These are phyloP conservation scores for Arthrobotrys conoides DNA, from an alignment of 2,329 filamentous ascomycete species.

Conservation along the genomic window DNA sequence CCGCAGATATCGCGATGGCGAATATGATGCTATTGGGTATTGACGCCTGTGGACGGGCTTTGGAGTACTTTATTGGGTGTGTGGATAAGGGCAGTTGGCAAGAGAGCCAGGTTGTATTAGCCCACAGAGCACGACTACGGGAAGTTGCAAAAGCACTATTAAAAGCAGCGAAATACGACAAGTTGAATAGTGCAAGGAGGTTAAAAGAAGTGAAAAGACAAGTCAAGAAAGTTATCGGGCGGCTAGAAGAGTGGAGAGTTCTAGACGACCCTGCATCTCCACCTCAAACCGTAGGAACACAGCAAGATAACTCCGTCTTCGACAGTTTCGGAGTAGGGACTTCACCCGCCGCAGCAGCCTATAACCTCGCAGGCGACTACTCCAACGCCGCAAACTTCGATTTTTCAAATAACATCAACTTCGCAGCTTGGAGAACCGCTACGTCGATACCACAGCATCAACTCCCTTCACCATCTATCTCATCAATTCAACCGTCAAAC, in stretches of 20 bases:
- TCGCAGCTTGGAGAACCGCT: neutral
- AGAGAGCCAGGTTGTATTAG: slow-evolving; percentile 56
- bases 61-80: slow-evolving; percentile 55
- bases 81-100: slow-evolving; percentile 55
- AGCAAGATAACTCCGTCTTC: slow-evolving; percentile 15
- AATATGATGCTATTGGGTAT: slow-evolving; percentile 61
- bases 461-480: slow-evolving; percentile 44
- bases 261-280: slow-evolving; percentile 41
- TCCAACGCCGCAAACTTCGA: slow-evolving; percentile 54
- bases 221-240: slow-evolving; percentile 51
- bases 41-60: slow-evolving; percentile 56
- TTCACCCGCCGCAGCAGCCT: slow-evolving; percentile 38
- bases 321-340: slow-evolving; percentile 19
- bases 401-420: slow-evolving; percentile 35
- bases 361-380: slow-evolving; percentile 48
- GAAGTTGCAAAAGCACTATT: slow-evolving; percentile 49
- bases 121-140: slow-evolving; percentile 26
- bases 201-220: slow-evolving; percentile 58
- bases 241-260: slow-evolving; percentile 43
- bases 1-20: slow-evolving; percentile 53
- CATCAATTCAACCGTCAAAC: slow-evolving; percentile 19
- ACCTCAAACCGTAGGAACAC: slow-evolving; percentile 8
- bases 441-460: neutral
- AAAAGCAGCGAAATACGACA: slow-evolving; percentile 45
- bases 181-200: slow-evolving; percentile 46